phyloP scores from a whole-genome alignment of 192 early-diverging fungal species.

The Coemansia sp. region DNA sequence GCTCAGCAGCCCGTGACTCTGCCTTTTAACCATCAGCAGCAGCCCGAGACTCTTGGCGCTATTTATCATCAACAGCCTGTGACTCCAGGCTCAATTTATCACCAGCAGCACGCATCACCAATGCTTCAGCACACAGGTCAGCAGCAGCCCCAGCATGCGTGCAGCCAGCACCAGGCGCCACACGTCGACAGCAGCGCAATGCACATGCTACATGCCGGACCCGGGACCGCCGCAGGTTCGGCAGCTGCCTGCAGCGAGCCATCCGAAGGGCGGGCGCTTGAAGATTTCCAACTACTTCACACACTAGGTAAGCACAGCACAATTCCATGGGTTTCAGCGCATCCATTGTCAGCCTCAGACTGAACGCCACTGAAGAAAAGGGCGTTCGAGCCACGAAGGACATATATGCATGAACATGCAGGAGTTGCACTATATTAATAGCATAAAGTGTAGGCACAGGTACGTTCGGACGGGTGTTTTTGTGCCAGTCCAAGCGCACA shows the following conservation, averaged over 20 bases:
- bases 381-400: not conserved
- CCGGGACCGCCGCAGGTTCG: not conserved
- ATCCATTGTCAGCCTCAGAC: not conserved
- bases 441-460: slow-evolving; percentile 80
- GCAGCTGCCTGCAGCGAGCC: not conserved
- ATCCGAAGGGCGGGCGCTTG: slow-evolving; percentile 42
- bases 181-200: slow-evolving; percentile 4
- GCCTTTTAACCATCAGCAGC: not conserved
- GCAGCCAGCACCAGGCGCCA: slow-evolving; percentile 2
- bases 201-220: not conserved
- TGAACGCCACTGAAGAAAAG: not conserved
- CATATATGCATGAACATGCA: not conserved
- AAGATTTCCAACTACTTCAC: slow-evolving; percentile 52
- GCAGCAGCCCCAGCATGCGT: slow-evolving; percentile 7
- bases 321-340: not conserved
- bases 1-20: not conserved
- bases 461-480: slow-evolving; percentile 94
- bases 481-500: slow-evolving; percentile 72
- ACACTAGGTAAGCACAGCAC: slow-evolving; percentile 41
- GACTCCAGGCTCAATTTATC: slow-evolving; percentile 1
- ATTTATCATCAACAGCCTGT: no score
- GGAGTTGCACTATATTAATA: slow-evolving; percentile 3
- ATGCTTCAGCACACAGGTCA: slow-evolving; percentile 5
- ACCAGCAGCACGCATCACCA: not conserved
- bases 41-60: no score